Base-by-base conservation (phyloP, 2,329 filamentous ascomycete genomes). In the Microcyclosporella mali region DNA sequence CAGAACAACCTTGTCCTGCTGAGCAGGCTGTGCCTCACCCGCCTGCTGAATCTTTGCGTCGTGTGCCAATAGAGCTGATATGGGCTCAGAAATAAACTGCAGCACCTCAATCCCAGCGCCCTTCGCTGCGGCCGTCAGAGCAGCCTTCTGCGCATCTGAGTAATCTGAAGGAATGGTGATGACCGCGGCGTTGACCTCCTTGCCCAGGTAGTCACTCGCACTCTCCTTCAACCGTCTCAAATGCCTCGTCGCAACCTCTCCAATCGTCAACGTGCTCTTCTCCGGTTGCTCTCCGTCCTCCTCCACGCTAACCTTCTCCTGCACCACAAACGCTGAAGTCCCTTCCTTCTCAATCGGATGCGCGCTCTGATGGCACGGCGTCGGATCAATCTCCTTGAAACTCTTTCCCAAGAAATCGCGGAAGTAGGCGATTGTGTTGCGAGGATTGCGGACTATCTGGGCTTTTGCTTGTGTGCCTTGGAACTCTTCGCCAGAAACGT, bases 351-450 rank as follows among this genome's bases (percentile, higher is more conserved):
- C 84, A 66, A 86, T 70, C 51, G 92, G 89, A 70, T 95, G 92
- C 44, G 90, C 87, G 43, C 88, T 94, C 57, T 88, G 84, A 67
- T 97, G 90, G 76, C 84, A 89, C 66, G 94, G 87, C 40, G 88
- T 94, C 52, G 90, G 88, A 68, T 98, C 92, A 75, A 98, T 94
- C 53, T 87, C 85, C 73, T 94, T 89, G 78, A 94, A 95, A 53
- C 73, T 85, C 77, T 94, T 86, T 58, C 92, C 92, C 40, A 98
- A 70, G 68, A 88, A 95, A 63, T 98, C 92, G 69, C 88, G 83
- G 76, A 97, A 98, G 73, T 87, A 94, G 64, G 88, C 86, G 62
- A 95, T 79, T 16, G 92, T 95, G 76, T 97, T 97, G 66, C 80
- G 79, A 53, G 88, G 77, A 70, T 98, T 97, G 63, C 92, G 85